Percentiles rank a stretch among this genome's conserved stretches.
Conservation (phyloP, 2,329 filamentous ascomycete genomes). For the Tolypocladium paradoxum region DNA sequence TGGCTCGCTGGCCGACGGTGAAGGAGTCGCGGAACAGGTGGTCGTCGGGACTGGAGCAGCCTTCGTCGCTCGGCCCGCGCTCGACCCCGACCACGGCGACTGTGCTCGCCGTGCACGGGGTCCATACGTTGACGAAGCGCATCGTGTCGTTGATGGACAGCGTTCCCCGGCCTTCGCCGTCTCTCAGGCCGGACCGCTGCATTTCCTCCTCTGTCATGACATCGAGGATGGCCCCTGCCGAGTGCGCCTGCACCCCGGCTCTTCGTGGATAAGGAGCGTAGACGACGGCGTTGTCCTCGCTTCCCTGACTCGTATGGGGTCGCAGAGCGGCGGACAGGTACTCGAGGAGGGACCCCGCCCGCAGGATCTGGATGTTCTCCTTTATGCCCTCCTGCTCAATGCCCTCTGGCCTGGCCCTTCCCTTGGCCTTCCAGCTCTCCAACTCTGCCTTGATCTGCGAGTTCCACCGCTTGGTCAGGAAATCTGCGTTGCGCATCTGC, state of each 20-base stretch:
- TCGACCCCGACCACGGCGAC: conserved; percentile 6
- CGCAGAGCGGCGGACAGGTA: conserved; percentile 7
- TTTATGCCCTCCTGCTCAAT: conserved; percentile 12
- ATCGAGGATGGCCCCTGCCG: conserved; percentile 28
- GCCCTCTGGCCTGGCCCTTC: conserved; percentile 29
- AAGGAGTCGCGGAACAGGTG: conserved; percentile 44
- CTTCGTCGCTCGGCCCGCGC: conserved; percentile 2
- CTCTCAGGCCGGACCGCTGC: conserved; percentile 27
- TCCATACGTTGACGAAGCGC: conserved; percentile 30
- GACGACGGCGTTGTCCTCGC: conserved; percentile 13
- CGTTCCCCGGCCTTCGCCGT: conserved; percentile 32
- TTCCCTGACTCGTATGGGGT: conserved; percentile 1
- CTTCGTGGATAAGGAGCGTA: conserved; percentile 24
- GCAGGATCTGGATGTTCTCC: conserved; percentile 4
- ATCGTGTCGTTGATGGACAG: conserved; percentile 17
- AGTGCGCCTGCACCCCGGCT: conserved; percentile 30
- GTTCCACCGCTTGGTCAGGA: conserved; percentile 42
- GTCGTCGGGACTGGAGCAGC: conserved; percentile 31
- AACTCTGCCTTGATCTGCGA: conserved; percentile 26
- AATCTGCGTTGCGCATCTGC: conserved; percentile 42
- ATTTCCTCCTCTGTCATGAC: conserved; percentile 38
- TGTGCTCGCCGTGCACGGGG: conserved; percentile 26
- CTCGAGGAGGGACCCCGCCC: conserved; percentile 6
- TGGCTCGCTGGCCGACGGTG: conserved; percentile 27
- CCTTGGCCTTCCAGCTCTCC: conserved; percentile 31